Percentiles rank a stretch among this genome's conserved stretches.
These are phyloP conservation scores for Bruguiera parviflora DNA, from an alignment of 345 rosid species.

Conservation along the genomic window DNA sequence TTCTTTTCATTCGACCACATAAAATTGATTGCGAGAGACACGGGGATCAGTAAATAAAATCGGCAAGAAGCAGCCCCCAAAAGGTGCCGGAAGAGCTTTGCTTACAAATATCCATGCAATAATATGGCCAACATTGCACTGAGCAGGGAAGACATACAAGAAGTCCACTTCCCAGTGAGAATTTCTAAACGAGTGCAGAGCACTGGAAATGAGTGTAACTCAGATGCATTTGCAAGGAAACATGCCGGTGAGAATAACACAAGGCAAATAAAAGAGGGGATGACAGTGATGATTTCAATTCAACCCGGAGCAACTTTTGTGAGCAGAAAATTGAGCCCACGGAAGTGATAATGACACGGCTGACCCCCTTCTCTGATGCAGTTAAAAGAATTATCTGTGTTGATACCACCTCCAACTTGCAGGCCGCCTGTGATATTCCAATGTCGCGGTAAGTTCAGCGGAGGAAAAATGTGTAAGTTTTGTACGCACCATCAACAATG, in stretches of 20 bases:
- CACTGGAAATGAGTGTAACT: not conserved
- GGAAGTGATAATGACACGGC: slow-evolving; percentile 95
- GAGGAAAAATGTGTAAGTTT: slow-evolving; percentile 47
- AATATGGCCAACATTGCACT: too few species aligned
- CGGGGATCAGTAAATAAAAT: too few species aligned
- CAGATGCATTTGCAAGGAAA: not conserved
- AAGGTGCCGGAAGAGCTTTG: too few species aligned
- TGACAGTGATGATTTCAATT: not conserved
- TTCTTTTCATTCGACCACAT: too few species aligned
- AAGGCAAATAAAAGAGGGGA: not conserved
- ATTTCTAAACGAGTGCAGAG: not conserved
- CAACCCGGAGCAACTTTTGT: not conserved
- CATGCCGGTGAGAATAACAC: not conserved
- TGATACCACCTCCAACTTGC: slow-evolving; percentile 98
- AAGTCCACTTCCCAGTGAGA: not conserved
- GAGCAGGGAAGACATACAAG: not conserved
- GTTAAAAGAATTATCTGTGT: slow-evolving; percentile 55
- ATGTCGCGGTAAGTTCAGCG: slow-evolving; percentile 43
- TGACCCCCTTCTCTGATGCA: slow-evolving; percentile 86
- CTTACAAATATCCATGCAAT: too few species aligned
- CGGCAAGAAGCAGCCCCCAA: too few species aligned
- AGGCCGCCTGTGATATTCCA: slow-evolving; percentile 69
- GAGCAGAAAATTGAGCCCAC: slow-evolving; percentile 34
- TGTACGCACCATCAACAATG: slow-evolving; percentile 28
- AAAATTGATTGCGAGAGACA: too few species aligned